Percentiles rank a stretch among this genome's conserved stretches.
phyloP scores from a whole-genome alignment of 169 alveolate species.

The Haemoproteus tartakovskyi region DNA sequence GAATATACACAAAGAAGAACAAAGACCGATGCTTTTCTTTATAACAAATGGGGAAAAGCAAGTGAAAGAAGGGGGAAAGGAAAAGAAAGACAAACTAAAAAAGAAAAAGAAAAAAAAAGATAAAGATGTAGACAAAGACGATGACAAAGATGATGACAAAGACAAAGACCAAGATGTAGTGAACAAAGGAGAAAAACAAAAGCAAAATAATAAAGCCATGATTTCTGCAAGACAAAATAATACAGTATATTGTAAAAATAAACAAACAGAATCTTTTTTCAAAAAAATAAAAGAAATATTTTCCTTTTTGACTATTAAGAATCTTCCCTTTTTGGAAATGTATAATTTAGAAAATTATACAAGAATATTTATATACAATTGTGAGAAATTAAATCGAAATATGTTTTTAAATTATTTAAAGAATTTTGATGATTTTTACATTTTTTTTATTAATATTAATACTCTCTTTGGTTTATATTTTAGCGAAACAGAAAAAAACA shows the following conservation, averaged over 20 bases:
- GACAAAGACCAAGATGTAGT: no score
- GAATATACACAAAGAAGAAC: no score
- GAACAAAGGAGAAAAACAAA: no score
- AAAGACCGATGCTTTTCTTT: no score
- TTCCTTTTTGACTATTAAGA: constrained; percentile 10
- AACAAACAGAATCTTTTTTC: constrained; percentile 1
- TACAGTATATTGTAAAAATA: background rate
- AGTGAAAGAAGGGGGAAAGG: background rate
- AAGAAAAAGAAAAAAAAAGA: background rate
- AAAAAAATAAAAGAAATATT: constrained; percentile 6
- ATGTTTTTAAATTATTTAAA: constrained; percentile 5
- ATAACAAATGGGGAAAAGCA: no score
- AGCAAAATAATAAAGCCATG: no score
- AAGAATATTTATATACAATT: constrained; percentile 34
- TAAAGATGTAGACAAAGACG: no score
- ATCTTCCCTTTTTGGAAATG: background rate
- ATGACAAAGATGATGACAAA: background rate
- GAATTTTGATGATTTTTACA: constrained; percentile 2
- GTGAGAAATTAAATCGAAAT: constrained; percentile 28
- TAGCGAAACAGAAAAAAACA: constrained; percentile 48
- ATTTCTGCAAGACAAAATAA: no score
- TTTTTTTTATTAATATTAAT: constrained; percentile 17
- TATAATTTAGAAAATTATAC: constrained; percentile 51
- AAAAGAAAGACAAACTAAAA: background rate
- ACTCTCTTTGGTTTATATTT: constrained; percentile 52